Evolutionary conservation across 2,329 filamentous ascomycete species (phyloP), one percentile per base, ranked within the genome.

Genomic region (Penicillium sclerotiorum): DNA sequence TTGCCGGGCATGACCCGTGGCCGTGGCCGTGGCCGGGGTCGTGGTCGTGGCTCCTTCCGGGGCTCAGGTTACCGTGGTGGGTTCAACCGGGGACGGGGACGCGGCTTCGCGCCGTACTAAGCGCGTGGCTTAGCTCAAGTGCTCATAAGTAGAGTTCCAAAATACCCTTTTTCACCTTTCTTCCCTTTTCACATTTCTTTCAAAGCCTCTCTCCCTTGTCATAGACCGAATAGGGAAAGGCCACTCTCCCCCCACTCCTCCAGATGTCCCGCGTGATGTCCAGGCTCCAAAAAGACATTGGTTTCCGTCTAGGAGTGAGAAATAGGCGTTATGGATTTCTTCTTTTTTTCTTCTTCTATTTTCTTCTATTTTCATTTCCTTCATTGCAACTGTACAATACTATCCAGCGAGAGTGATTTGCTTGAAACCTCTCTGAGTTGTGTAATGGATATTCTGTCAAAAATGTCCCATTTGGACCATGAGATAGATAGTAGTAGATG

Each of bases 1-100:
- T 79, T 99, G 45, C 94, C 94, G 1, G 94, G 94, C 53, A 93
- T 99, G 90, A 88, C 83, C 61, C 85, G 93, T 56, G 90, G 91
- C 49, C 76, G 78, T 22, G 73, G 73, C 50, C 70, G 73, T 47
- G 82, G 83, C 49, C 77, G 76, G 9, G 73, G 79, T 12, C 74
- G 79, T 32, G 76, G 81, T 43, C 73, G 81, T 58, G 77, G 81
- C 45, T 72, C 83, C 44, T 88, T 88, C 64, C 77, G 81, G 53
- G 80, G 80, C 28, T n/a, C n/a, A n/a, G n/a, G n/a, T n/a, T 60
- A 55, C 37, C 59, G 59, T n/a, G 59, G 81, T 28, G 43, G 15
- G 17, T 46, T 20, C 35, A 76, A 76, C 36, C 76, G 76, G 37
- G 73, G 71, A 47, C 70, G 73, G 47, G 71, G 73, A 52, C 67